Evolutionary conservation across 2,329 filamentous ascomycete genomes (phyloP).

Genomic region (Trichoderma aggressivum): DNA sequence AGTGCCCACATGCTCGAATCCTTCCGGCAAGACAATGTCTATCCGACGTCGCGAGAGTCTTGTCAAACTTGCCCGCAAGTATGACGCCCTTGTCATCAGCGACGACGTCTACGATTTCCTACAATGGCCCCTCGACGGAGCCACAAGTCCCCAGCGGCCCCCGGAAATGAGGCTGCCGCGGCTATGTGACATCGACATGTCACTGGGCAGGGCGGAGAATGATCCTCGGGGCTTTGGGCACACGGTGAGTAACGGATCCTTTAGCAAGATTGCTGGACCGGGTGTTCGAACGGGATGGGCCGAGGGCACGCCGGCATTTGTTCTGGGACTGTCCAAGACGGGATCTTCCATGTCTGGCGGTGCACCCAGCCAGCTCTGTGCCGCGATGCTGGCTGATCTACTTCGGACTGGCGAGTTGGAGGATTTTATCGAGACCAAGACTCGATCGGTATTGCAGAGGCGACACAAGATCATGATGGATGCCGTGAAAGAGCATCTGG

Average conservation of each 20-base stretch:
- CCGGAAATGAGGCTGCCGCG: constrained; percentile 61
- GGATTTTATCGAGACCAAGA: constrained; percentile 39
- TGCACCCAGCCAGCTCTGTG: constrained; percentile 53
- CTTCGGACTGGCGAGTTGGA: constrained; percentile 44
- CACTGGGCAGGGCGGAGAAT: constrained; percentile 52
- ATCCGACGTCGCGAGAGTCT: constrained; percentile 63
- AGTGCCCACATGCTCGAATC: constrained; percentile 86
- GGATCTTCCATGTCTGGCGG: constrained; percentile 56
- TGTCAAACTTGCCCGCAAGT: constrained; percentile 70
- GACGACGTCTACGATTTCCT: constrained; percentile 96
- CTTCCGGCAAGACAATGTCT: constrained; percentile 79
- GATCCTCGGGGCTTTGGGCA: constrained; percentile 65
- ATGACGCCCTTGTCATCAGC: constrained; percentile 77
- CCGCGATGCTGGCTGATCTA: constrained; percentile 49
- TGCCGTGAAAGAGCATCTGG: constrained; percentile 57
- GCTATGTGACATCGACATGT: constrained; percentile 73
- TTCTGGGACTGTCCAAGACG: constrained; percentile 49
- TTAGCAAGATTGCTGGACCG: constrained; percentile 82
- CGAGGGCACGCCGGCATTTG: constrained; percentile 61
- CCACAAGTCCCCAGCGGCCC: constrained; percentile 29
- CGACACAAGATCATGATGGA: constrained; percentile 51
- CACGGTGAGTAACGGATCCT: constrained; percentile 79
- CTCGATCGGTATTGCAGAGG: constrained; percentile 45
- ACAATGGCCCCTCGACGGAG: constrained; percentile 61
- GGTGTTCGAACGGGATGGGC: constrained; percentile 86